A percentile compares a stretch with the other conserved stretches of the same genome.
These are phyloP conservation scores for Sutorius australiensis DNA, from an alignment of 768 basidiomycete species.

Conservation along the genomic window DNA sequence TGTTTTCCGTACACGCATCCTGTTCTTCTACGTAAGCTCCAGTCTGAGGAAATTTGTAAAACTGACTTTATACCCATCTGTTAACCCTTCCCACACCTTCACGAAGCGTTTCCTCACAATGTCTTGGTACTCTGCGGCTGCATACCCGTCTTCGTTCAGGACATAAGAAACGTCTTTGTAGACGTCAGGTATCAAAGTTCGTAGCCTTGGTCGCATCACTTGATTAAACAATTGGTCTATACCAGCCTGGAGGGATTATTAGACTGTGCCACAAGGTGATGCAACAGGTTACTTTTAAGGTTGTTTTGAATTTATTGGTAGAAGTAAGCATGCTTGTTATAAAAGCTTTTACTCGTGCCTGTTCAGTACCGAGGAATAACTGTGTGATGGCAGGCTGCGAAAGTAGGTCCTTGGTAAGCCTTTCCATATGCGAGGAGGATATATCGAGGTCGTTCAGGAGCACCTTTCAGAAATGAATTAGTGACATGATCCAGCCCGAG, in stretches of 20 bases:
- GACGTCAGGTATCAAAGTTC: constrained; percentile 79
- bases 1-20: constrained; percentile 85
- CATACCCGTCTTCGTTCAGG: constrained; percentile 85
- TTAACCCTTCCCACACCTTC: constrained; percentile 79
- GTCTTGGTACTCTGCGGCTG: constrained; percentile 81
- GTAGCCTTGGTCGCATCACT: constrained; percentile 79
- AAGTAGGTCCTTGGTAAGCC: constrained; percentile 64
- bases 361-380: constrained; percentile 61
- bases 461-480: constrained; percentile 45
- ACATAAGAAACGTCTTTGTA: constrained; percentile 89
- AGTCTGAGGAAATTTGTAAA: not conserved
- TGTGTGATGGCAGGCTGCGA: constrained; percentile 55
- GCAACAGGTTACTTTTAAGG: constrained; percentile 60
- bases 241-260: constrained; percentile 50
- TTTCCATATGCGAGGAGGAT: constrained; percentile 85
- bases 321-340: constrained; percentile 52
- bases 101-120: constrained; percentile 85
- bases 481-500: not conserved
- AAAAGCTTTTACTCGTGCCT: constrained; percentile 43
- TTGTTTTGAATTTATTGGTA: constrained; percentile 62
- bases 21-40: constrained; percentile 28
- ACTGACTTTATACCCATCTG: constrained; percentile 82
- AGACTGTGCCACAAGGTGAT: not conserved
- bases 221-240: constrained; percentile 96
- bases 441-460: constrained; percentile 93